Evolutionary conservation across 768 basidiomycete species (phyloP).

Genomic region (Amanita fuliginea): DNA sequence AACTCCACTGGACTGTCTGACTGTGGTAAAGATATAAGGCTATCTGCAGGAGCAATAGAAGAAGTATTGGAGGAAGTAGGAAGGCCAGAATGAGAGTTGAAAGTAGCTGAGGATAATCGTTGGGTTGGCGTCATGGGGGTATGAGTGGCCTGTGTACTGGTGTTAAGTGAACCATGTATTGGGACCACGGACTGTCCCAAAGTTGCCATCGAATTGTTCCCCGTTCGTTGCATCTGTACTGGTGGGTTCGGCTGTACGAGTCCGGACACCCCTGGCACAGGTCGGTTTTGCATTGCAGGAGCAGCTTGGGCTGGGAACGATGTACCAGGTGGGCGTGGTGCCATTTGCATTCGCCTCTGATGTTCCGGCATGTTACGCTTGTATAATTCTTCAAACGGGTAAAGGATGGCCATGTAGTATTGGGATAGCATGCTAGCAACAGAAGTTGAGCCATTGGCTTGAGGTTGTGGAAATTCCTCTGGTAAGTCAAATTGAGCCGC

Average conservation of each 20-base stretch:
- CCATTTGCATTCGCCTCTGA: constrained; percentile 41
- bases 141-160: constrained; percentile 13
- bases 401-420: constrained; percentile 51
- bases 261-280: constrained; percentile 11
- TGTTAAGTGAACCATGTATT: constrained; percentile 10
- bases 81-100: constrained; percentile 10
- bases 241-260: constrained; percentile 4
- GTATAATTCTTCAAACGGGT: constrained; percentile 65
- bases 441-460: constrained; percentile 34
- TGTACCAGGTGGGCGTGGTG: constrained; percentile 26
- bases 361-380: constrained; percentile 50
- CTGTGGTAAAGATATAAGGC: constrained; percentile 8
- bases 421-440: constrained; percentile 42
- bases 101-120: constrained; percentile 18
- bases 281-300: constrained; percentile 15
- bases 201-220: constrained; percentile 14
- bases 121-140: constrained; percentile 20
- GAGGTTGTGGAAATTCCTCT: constrained; percentile 37
- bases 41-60: constrained; percentile 8
- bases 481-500: constrained; percentile 50
- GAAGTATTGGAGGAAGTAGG: constrained; percentile 1
- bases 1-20: constrained; percentile 13
- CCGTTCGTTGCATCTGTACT: constrained; percentile 18
- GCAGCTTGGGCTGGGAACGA: constrained; percentile 14
- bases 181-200: constrained; percentile 10